Conservation (phyloP, 345 rosid species). For the Lepidium aucheri region DNA sequence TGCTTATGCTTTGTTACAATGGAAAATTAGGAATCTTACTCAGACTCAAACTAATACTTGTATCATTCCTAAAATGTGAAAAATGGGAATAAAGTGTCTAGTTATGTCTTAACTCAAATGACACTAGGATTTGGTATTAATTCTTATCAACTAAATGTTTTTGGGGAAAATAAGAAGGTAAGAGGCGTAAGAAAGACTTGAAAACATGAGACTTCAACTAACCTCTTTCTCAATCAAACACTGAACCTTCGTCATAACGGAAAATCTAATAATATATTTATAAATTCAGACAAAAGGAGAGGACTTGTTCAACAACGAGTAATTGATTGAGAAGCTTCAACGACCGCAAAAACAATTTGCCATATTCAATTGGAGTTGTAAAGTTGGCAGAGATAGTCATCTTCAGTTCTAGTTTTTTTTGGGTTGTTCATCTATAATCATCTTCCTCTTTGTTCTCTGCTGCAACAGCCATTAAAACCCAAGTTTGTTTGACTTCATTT, state of each 20-base stretch:
- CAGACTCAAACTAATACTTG: background rate
- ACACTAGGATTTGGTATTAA: background rate
- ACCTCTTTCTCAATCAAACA: background rate
- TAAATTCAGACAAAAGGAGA: background rate
- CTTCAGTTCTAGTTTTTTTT: background rate
- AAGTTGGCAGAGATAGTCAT: background rate
- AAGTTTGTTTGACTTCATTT: slow-evolving; percentile 45
- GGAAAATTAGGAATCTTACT: background rate
- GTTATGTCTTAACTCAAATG: background rate
- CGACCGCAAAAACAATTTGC: slow-evolving; percentile 16
- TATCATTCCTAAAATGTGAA: background rate
- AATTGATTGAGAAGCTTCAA: slow-evolving; percentile 23
- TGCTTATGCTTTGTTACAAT: background rate
- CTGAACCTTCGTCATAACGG: slow-evolving; percentile 3
- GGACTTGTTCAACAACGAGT: slow-evolving; percentile 8
- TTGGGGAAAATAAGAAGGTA: slow-evolving; percentile 4
- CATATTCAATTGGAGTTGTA: background rate
- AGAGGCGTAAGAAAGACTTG: slow-evolving; percentile 19
- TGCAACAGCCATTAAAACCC: slow-evolving; percentile 4
- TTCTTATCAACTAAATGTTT: background rate
- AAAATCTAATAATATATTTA: background rate
- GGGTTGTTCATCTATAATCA: background rate
- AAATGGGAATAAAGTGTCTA: background rate
- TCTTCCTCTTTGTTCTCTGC: background rate
- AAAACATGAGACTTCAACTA: slow-evolving; percentile 18